Evolutionary conservation across 176 grass and related monocot genomes (phyloP), one percentile per base, ranked within the genome.

Genomic region (Lolium rigidum): DNA sequence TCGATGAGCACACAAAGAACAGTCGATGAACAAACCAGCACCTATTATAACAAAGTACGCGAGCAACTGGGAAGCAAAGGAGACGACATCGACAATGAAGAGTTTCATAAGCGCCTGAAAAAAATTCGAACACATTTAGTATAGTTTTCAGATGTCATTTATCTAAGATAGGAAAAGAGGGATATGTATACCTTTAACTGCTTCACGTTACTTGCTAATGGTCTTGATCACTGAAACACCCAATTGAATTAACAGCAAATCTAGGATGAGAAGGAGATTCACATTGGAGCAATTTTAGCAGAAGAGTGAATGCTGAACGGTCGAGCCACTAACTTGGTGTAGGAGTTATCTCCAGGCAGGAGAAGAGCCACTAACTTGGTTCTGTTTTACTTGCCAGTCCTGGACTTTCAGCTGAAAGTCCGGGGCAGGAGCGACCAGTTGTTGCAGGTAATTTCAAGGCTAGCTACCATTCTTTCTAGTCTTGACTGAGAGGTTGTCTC

Each of bases 401-500:
- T 1, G 7, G 44, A 12, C 43, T 85, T 24, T 38, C 15, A 13
- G 16, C 46, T 56, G 47, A 43, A 85, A n/a, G n/a, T n/a, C n/a
- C n/a, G n/a, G n/a, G n/a, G n/a, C 1, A 2, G 47, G 20, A n/a
- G 5, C 70, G 64, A 79, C 37, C 38, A 35, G 63, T 48, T 43
- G 84, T 41, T 85, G 50, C 10, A 15, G 59, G 44, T 71, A 73
- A 68, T 46, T 22, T 22, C 62, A 86, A 58, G 22, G 75, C 35
- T 69, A 86, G 46, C 75, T 86, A 70, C 37, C 84, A 69, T 84
- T 79, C 75, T 79, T 86, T 59, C 63, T 35, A 35, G n/a, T 46
- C 48, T 67, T 1, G n/a, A 56, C 31, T 35, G 31, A 35, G 31
- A 35, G 31, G 31, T 35, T 35, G 31, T 35, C 31, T 2, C 31